Evolutionary conservation across 2,329 filamentous ascomycete species (phyloP).

Genomic region (Allantophomopsis lycopodina): DNA sequence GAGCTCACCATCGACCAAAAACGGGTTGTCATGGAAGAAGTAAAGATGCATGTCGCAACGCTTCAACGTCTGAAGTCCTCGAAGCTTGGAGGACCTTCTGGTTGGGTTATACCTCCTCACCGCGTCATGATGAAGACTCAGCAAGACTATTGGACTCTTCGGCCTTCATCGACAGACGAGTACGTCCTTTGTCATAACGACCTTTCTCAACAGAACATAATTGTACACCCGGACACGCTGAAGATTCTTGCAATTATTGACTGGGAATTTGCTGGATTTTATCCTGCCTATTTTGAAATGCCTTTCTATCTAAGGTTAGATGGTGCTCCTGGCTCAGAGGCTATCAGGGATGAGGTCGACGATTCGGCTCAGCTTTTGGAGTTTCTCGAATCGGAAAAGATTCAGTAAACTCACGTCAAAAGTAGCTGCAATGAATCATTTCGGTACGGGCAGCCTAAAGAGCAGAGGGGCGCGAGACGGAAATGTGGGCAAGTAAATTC

Average conservation of each 20-base stretch:
- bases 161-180: slow-evolving; percentile 6
- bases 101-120: no score
- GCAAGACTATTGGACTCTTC: slow-evolving; percentile 4
- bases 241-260: slow-evolving; percentile 22
- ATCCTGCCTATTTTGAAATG: slow-evolving; percentile 10
- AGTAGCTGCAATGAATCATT: no score
- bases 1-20: slow-evolving; percentile 1
- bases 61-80: slow-evolving; percentile 4
- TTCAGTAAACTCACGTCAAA: no score
- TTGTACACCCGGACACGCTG: slow-evolving; percentile 15
- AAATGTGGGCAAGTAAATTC: no score
- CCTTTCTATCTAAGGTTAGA: no score
- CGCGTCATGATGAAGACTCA: slow-evolving; percentile 1
- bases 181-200: slow-evolving; percentile 18
- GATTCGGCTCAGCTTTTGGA: no score
- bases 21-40: slow-evolving; percentile 4
- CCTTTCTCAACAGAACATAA: slow-evolving; percentile 14
- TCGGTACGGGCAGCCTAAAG: no score
- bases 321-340: no score
- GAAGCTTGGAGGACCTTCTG: slow-evolving; percentile 13
- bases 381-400: no score
- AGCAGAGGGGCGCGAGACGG: no score
- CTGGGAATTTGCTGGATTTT: slow-evolving; percentile 25
- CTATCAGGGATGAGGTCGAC: no score
- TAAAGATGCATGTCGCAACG: slow-evolving; percentile 2